Conservation (phyloP, 2,329 filamentous ascomycete species). For the Talaromyces sp. region DNA sequence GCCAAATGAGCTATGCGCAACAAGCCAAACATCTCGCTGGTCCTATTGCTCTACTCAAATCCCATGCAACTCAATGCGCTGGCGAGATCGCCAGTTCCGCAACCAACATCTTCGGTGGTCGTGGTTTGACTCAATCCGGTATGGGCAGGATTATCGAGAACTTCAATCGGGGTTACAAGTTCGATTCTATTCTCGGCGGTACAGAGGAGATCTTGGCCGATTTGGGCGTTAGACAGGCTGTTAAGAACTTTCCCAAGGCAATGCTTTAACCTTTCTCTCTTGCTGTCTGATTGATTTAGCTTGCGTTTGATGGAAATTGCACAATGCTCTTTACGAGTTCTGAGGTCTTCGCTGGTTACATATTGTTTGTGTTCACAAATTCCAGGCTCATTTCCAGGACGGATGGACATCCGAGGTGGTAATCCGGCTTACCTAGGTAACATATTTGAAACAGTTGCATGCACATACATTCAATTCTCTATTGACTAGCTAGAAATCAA, state of each 20-base stretch:
- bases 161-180: conserved; percentile 81
- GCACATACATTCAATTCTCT: background rate
- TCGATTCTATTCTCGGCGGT: conserved; percentile 70
- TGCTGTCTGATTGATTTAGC: background rate
- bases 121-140: conserved; percentile 71
- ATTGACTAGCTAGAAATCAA: background rate
- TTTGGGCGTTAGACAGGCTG: conserved; percentile 74
- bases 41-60: conserved; percentile 77
- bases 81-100: conserved; percentile 81
- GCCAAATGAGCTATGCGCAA: conserved; percentile 71
- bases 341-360: background rate
- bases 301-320: background rate
- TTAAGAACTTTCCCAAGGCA: conserved; percentile 78
- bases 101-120: conserved; percentile 79
- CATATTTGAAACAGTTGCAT: background rate
- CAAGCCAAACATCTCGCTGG: conserved; percentile 71
- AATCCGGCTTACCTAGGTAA: background rate
- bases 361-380: background rate
- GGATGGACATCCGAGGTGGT: no score
- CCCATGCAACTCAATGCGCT: conserved; percentile 67
- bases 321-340: background rate
- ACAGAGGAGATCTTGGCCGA: conserved; percentile 79
- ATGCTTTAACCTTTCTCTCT: conserved; percentile 56
- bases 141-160: conserved; percentile 81
- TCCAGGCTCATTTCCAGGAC: background rate